Evolutionary conservation across 148 eudicot species (phyloP), one percentile per base, ranked within the genome.

Genomic region (Camellia lanceoleosa): DNA sequence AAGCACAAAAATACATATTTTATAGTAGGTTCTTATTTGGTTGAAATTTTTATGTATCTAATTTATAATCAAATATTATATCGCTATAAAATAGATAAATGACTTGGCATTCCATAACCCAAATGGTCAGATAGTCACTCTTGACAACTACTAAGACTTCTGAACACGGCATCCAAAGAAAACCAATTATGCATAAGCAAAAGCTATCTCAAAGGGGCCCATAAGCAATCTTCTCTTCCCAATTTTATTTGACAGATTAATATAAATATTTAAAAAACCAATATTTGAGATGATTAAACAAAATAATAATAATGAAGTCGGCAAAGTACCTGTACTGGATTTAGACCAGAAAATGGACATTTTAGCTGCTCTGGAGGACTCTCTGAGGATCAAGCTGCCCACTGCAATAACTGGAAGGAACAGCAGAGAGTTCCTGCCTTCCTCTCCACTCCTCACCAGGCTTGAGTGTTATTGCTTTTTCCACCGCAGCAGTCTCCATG

Each of bases 401-500:
- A 68, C 95, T 94, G 85, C 95, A 90, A 64, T 92, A 92, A 70
- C 97, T 94, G 30, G 98, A 94, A 68, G 93, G 89, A 87, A 94
- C 98, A 66, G 92, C 89, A 79, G 92, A 91, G 71, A 94, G 83
- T 78, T 94, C 95, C 72, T 87, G 94, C 81, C 94, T 88, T 79
- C 95, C 98, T 88, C 83, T 91, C 98, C 97, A 94, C 80, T 94
- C 98, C 78, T 94, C 95, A 78, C 95, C 94, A 58, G 98, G 94
- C 87, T 92, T 94, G 62, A 94, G 86, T 6, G 89, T 92, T 80
- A 94, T 94, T 2, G 97, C 86, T 71, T 91, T 94, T 79, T 92
- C 98, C 51, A 94, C 84, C 42, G 95, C 92, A 86, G 97, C 98
- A 78, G 98, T 87, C 83, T 94, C 98, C 80, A 94, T 93, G 74